Evolutionary conservation across 108 stramenopile genomes (phyloP), one percentile per base, ranked within the genome.

Genomic region (Cyclotella kingstonii): DNA sequence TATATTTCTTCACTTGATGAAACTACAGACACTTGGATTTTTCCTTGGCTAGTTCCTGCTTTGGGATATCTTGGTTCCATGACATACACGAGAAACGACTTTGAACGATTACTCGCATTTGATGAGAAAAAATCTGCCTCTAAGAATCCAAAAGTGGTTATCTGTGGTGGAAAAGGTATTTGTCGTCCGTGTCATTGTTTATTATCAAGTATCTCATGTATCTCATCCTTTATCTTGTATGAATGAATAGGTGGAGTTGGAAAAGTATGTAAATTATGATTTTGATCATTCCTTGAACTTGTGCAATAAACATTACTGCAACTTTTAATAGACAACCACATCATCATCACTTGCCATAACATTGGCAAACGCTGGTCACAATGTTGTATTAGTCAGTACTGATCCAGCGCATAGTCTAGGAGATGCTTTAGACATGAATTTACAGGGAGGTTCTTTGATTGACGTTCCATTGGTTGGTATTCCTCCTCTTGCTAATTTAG

Each of bases 391-490:
- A 12, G 88, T 98, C 23, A 91, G 89, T 54, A 98, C 97, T 8
- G 97, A 98, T 65, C 97, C 97, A 26, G 97, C 97, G 10, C 97
- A 98, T 72, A 91, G 89, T 56, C 54, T 98, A 25, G 95, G 94
- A n/a, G 97, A 98, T 83, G 97, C 95, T 6, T 57, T 95, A 14
- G 86, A 84, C 48, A 83, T 89, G 60, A 77, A 91, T 46, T 46
- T 93, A 26, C 33, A 58, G 8, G 88, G 88, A 7, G 91, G 91
- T 22, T 55, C 73, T 7, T 48, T 93, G 44, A 39, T 84, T 21
- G 80, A 84, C 52, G 77, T 83, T 36, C 88, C 91, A 18, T 43
- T 93, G 38, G 54, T 75, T 53, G 91, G 88, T 51, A 85, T 90
- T 10, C 85, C 84, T 18, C 65, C 81, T 19, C 57, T 70, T 14